A percentile compares a stretch with the other conserved stretches of the same genome.
Evolutionary conservation across 345 rosid genomes (phyloP).

Genomic region (Lepidium aucheri): DNA sequence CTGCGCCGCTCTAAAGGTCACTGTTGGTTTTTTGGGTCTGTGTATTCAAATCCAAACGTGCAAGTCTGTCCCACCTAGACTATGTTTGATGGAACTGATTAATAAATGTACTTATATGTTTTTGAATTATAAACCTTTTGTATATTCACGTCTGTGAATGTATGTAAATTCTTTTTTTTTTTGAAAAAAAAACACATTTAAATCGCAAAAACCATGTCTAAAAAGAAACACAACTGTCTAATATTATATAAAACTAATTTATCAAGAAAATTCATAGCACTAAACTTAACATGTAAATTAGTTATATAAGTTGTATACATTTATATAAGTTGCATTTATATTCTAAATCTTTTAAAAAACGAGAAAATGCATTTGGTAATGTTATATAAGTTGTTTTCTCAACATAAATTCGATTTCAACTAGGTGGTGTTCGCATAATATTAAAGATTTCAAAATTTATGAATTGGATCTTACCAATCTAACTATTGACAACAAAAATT

Average conservation of each 20-base stretch:
- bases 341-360: too few relatives aligned
- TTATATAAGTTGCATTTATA: too few relatives aligned
- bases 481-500: too few relatives aligned
- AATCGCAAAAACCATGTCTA: neutral
- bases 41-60: neutral
- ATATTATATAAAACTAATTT: neutral
- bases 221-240: neutral
- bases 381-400: too few relatives aligned
- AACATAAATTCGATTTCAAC: too few relatives aligned
- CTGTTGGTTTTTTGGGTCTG: neutral
- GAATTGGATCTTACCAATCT: too few relatives aligned
- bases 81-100: slow-evolving; percentile 1
- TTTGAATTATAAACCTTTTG: neutral
- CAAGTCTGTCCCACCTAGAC: neutral
- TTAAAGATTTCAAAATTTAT: too few relatives aligned
- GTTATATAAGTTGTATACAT: too few relatives aligned
- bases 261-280: neutral
- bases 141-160: neutral
- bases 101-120: neutral
- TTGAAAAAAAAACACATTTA: neutral
- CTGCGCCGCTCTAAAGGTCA: slow-evolving; percentile 38
- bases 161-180: neutral
- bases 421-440: too few relatives aligned
- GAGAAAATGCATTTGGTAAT: too few relatives aligned
- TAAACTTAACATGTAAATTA: too few relatives aligned